Conservation (phyloP, 768 basidiomycete genomes). For the Neoboletus subvelutipes region DNA sequence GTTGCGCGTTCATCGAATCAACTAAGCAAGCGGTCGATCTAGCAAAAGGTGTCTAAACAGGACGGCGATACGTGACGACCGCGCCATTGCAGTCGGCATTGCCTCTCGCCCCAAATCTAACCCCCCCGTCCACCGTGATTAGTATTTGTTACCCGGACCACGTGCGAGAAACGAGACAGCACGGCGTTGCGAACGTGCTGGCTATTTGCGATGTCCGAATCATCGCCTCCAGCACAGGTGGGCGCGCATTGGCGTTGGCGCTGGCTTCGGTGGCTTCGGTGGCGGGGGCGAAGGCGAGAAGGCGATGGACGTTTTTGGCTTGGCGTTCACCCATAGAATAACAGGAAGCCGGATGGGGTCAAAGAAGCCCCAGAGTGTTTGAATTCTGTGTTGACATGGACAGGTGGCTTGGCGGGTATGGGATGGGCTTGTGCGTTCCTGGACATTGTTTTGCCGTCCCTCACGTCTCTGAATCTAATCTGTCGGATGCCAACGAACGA, state of each 20-base stretch:
- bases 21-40: slow-evolving; percentile 8
- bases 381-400: neutral
- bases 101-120: neutral
- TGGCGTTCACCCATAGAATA: neutral
- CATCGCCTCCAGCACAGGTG: neutral
- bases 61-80: slow-evolving; percentile 1
- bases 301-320: neutral
- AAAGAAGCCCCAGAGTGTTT: neutral
- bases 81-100: neutral
- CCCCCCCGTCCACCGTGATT: too few relatives aligned
- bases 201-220: neutral
- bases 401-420: neutral
- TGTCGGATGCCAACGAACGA: neutral
- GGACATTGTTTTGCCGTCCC: slow-evolving; percentile 8
- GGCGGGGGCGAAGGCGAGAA: neutral
- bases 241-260: neutral
- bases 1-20: neutral
- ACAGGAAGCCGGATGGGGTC: neutral
- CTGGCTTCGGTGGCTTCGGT: neutral
- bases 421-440: slow-evolving; percentile 5
- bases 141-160: neutral
- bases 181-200: neutral
- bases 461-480: slow-evolving; percentile 6
- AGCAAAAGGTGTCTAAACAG: slow-evolving; percentile 9
- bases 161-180: neutral